phyloP scores from a whole-genome alignment of 495 filamentous ascomycete genomes.

The Aspergillus campestris region DNA sequence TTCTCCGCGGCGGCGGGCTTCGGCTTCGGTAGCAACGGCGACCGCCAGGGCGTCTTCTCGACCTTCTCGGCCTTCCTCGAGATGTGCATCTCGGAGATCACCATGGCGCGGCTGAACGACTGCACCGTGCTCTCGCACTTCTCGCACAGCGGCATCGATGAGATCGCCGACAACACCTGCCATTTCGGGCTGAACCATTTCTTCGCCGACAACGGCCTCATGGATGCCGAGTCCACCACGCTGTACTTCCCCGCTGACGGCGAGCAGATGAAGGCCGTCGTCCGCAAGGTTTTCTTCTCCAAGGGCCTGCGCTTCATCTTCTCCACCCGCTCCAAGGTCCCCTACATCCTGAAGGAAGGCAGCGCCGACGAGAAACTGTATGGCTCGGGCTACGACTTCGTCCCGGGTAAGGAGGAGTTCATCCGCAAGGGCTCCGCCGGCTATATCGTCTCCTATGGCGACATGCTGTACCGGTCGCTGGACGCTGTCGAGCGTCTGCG shows the following conservation, averaged over 20 bases:
- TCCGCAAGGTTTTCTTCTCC: constrained; percentile 30
- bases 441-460: constrained; percentile 32
- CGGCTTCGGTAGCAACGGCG: constrained; percentile 31
- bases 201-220: constrained; percentile 34
- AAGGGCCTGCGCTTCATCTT: constrained; percentile 32
- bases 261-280: constrained; percentile 37
- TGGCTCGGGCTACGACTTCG: constrained; percentile 28
- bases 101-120: constrained; percentile 34
- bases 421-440: constrained; percentile 28
- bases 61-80: constrained; percentile 36
- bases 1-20: constrained; percentile 34
- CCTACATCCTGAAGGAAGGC: constrained; percentile 32
- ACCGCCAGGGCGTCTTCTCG: constrained; percentile 33
- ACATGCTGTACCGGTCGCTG: constrained; percentile 35
- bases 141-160: constrained; percentile 33
- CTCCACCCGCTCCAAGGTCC: constrained; percentile 34
- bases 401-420: constrained; percentile 32
- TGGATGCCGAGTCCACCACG: constrained; percentile 22
- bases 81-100: constrained; percentile 35
- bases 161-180: constrained; percentile 38
- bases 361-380: constrained; percentile 26
- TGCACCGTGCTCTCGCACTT: constrained; percentile 34
- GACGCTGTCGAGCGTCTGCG: constrained; percentile 31
- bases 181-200: constrained; percentile 36
- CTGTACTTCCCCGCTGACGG: constrained; percentile 37